A percentile compares a stretch with the other conserved stretches of the same genome.
phyloP scores from a whole-genome alignment of 257 asterid genomes.

The Parsonsia alboflavescens region DNA sequence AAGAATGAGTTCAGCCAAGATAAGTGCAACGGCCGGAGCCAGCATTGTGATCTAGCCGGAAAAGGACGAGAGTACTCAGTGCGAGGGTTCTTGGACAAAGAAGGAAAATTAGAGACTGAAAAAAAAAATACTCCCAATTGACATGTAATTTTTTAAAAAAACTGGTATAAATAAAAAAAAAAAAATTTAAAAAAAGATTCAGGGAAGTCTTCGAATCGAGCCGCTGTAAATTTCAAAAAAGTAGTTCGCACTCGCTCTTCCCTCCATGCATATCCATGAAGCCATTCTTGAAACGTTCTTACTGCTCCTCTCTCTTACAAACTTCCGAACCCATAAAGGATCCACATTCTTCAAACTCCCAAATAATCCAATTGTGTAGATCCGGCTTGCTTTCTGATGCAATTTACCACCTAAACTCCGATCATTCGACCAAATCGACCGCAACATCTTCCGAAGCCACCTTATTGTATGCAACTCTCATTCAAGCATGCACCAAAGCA shows the following conservation, averaged over 20 bases:
- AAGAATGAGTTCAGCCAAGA: too few relatives aligned
- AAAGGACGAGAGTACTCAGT: too few relatives aligned
- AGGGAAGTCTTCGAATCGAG: too few relatives aligned
- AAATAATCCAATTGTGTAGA: constrained; percentile 50
- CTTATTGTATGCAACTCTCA: constrained; percentile 40
- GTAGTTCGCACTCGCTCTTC: background rate
- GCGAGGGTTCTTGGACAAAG: too few relatives aligned
- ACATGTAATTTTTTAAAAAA: too few relatives aligned
- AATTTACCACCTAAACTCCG: constrained; percentile 38
- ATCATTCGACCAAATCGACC: background rate
- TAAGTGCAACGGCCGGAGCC: too few relatives aligned
- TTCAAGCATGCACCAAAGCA: constrained; percentile 52
- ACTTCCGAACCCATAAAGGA: constrained; percentile 5
- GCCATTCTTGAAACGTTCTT: constrained; percentile 37
- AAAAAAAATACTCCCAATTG: too few relatives aligned
- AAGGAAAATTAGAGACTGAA: too few relatives aligned
- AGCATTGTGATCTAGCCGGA: background rate
- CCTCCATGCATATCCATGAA: constrained; percentile 28
- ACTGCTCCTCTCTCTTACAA: constrained; percentile 17
- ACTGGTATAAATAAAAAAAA: too few relatives aligned
- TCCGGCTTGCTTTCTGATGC: constrained; percentile 39
- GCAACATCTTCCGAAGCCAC: constrained; percentile 15
- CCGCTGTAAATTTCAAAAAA: constrained; percentile 9
- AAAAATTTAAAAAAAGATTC: too few relatives aligned
- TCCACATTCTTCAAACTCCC: constrained; percentile 18